These are phyloP conservation scores for Aspergillus niger DNA, from an alignment of 2,329 filamentous ascomycete species.

Conservation along the genomic window DNA sequence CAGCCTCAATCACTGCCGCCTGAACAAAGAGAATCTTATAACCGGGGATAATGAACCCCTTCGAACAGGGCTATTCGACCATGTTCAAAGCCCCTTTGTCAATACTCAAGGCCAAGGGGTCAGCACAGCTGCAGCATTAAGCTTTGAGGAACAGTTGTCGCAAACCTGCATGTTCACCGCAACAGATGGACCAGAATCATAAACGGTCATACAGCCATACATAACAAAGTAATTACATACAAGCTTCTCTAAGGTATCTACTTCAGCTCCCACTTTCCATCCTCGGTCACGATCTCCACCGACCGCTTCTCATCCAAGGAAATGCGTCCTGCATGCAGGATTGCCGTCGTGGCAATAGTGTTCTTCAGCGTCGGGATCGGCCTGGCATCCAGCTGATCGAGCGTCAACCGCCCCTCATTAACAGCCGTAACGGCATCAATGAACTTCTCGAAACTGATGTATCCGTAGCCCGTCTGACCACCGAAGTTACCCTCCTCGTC, in stretches of 20 bases:
- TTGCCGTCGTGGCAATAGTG: slow-evolving; percentile 88
- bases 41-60: background rate
- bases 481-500: slow-evolving; percentile 94
- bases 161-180: background rate
- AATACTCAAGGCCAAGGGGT: background rate
- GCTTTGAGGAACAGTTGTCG: background rate
- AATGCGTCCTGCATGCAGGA: slow-evolving; percentile 80
- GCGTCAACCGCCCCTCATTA: slow-evolving; percentile 70
- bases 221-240: background rate
- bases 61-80: background rate
- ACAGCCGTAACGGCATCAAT: slow-evolving; percentile 80
- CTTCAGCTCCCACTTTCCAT: slow-evolving; percentile 64
- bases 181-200: background rate
- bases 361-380: slow-evolving; percentile 83
- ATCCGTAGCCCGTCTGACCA: slow-evolving; percentile 88
- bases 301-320: slow-evolving; percentile 81
- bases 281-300: slow-evolving; percentile 64
- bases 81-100: background rate
- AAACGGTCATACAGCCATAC: background rate
- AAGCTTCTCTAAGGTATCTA: slow-evolving; percentile 28
- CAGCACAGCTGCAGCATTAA: background rate
- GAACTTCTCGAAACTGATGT: slow-evolving; percentile 95
- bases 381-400: slow-evolving; percentile 76
- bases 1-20: background rate
- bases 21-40: background rate